phyloP scores from a whole-genome alignment of 192 early-diverging fungal genomes.

The Backusella westeae region DNA sequence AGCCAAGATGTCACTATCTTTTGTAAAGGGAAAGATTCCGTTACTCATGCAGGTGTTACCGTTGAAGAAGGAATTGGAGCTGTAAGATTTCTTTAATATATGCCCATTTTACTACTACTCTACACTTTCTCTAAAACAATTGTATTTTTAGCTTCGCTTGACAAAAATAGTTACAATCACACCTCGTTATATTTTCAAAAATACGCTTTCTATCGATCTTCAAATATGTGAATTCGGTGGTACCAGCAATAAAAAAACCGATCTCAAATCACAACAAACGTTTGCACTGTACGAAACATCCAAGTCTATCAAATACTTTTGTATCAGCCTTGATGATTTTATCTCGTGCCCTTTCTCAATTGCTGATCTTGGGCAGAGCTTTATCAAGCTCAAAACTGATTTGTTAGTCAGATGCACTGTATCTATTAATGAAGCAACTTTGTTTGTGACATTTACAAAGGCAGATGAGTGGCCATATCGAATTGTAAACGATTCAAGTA shows the following conservation, averaged over 20 bases:
- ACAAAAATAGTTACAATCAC: constrained; percentile 78
- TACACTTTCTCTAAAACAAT: background rate
- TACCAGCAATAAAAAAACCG: background rate
- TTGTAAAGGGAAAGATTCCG: constrained; percentile 13
- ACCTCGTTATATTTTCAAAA: constrained; percentile 75
- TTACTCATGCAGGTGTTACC: constrained; percentile 60
- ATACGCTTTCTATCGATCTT: constrained; percentile 55
- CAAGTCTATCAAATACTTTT: constrained; percentile 2
- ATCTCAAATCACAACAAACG: background rate
- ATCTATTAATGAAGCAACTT: constrained; percentile 66
- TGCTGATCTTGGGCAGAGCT: constrained; percentile 66
- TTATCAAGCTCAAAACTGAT: constrained; percentile 56
- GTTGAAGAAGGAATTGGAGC: constrained; percentile 74
- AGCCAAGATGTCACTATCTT: constrained; percentile 58
- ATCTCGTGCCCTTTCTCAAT: constrained; percentile 67
- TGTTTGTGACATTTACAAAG: constrained; percentile 69
- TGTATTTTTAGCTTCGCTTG: constrained; percentile 41
- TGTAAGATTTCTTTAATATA: background rate
- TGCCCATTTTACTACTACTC: background rate
- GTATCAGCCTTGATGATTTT: constrained; percentile 1
- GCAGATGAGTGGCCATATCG: constrained; percentile 75
- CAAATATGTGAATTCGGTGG: constrained; percentile 57
- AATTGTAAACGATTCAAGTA: constrained; percentile 45
- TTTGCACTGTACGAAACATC: constrained; percentile 6
- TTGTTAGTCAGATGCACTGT: constrained; percentile 37